Conservation (phyloP, 805 yeast genomes). For the Yueomyces sp. region DNA sequence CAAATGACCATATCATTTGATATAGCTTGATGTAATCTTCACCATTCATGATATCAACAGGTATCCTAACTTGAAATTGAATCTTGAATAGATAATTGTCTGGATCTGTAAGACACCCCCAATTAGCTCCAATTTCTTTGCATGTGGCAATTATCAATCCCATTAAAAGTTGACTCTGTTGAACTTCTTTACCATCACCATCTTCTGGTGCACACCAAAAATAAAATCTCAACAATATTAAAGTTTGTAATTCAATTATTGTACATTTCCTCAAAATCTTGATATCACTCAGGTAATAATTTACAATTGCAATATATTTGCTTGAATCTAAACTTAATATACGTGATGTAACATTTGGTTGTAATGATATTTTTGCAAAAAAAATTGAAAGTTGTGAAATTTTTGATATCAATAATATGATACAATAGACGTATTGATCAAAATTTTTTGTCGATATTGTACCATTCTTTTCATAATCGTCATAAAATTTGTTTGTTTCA, state of each 20-base stretch:
- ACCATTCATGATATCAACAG: slow-evolving; percentile 5
- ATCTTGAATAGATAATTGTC: slow-evolving; percentile 9
- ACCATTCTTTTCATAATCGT: slow-evolving; percentile 3
- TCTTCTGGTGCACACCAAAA: slow-evolving; percentile 24
- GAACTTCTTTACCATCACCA: slow-evolving; percentile 20
- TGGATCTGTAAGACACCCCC: slow-evolving; percentile 11
- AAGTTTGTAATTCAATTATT: slow-evolving; percentile 15
- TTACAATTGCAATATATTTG: slow-evolving; percentile 14
- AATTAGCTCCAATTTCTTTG: slow-evolving; percentile 17
- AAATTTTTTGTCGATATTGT: slow-evolving; percentile 4
- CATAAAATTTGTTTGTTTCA: slow-evolving; percentile 10
- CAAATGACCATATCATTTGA: slow-evolving; percentile 16
- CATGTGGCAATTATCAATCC: slow-evolving; percentile 19
- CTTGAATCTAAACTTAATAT: slow-evolving; percentile 10
- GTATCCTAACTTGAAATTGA: slow-evolving; percentile 11
- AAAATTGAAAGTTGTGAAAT: slow-evolving; percentile 14
- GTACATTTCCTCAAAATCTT: slow-evolving; percentile 19
- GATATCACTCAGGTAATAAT: slow-evolving; percentile 12
- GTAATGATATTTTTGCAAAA: slow-evolving; percentile 2
- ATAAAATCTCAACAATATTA: slow-evolving; percentile 17
- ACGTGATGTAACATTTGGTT: background rate
- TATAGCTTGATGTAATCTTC: slow-evolving; percentile 8
- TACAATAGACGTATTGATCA: slow-evolving; percentile 16
- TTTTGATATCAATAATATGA: slow-evolving; percentile 13
- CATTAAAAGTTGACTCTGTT: slow-evolving; percentile 17